Percentiles rank a stretch among this genome's conserved stretches.
phyloP scores from a whole-genome alignment of 768 basidiomycete species.

The Fomitopsis serialis region DNA sequence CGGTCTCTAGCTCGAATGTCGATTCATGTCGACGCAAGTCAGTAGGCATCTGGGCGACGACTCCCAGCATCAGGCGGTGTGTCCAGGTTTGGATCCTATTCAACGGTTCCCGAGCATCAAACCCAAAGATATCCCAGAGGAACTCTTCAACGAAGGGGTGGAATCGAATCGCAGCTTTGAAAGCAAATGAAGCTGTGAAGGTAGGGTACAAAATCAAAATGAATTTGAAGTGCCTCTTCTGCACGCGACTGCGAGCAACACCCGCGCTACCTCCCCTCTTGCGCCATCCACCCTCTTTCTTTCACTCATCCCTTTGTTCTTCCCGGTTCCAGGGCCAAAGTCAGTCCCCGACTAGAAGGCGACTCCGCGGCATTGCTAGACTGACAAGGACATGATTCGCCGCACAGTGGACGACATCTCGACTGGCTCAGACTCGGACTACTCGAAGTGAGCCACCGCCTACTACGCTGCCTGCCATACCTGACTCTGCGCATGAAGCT shows the following conservation, averaged over 20 bases:
- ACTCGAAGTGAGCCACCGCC: constrained; percentile 71
- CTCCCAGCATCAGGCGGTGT: constrained; percentile 14
- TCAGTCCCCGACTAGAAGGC: background rate
- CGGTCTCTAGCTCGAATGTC: constrained; percentile 17
- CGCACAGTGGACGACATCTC: constrained; percentile 78
- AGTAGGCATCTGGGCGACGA: constrained; percentile 24
- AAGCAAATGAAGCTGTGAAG: too few relatives aligned
- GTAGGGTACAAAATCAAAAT: too few relatives aligned
- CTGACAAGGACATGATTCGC: constrained; percentile 26
- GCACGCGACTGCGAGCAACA: background rate
- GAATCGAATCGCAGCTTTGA: background rate
- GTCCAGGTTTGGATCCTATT: background rate
- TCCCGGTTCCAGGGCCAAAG: background rate
- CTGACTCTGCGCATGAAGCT: constrained; percentile 21
- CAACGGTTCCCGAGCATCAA: background rate
- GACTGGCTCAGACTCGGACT: constrained; percentile 92
- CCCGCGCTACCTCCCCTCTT: background rate
- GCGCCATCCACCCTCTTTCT: background rate
- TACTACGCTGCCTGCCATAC: constrained; percentile 4
- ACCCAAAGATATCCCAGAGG: background rate
- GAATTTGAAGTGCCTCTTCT: too few relatives aligned
- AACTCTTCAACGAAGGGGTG: too few relatives aligned
- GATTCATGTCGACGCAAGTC: constrained; percentile 15
- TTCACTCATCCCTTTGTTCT: background rate
- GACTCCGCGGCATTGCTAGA: background rate